Base-by-base conservation (phyloP, 225 moss, liverwort and hornwort genomes). In the Asterella californica region DNA sequence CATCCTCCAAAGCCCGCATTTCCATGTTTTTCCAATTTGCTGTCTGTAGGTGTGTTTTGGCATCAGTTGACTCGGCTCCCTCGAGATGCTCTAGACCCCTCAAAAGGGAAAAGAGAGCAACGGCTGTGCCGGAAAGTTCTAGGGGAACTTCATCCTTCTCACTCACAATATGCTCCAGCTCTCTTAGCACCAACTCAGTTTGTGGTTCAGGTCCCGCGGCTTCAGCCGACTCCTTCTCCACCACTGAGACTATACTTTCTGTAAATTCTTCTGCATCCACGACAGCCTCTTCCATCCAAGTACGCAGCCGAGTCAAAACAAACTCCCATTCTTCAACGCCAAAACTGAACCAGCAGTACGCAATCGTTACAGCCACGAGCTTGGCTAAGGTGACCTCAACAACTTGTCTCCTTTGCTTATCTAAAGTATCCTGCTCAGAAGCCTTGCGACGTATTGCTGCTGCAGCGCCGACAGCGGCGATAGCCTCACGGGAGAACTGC, bases 271-370 rank as follows among this genome's bases (percentile, higher is more conserved):
- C 97, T 64, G 82, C 91, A 74, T 90, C 91, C 21, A 95, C 72
- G 30, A 95, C 97, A 77, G 91, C 84, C 78, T 88, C 89, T 87
- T 93, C 88, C 76, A 95, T 84, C 97, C 97, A 95, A 80, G 89
- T 86, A 62, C 93, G 85, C 46, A 99, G 82, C 50, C 85, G 88
- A 73, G 87, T 86, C 36, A 95, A 80, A 36, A 91, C 84, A 57
- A 93, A 91, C 48, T 84, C 87, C 97, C 94, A 99, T 75, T 92
- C 95, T 65, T 94, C 92, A 46, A 79, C 89, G 53, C 85, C 88
- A 79, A 95, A 93, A 64, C 87, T 91, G 69, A 86, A 82, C 97
- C 97, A 99, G 79, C 95, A 92, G 77, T 99, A 99, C 34, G 88
- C 93, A 74, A 92, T 86, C 25, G 90, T 88, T 52, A 84, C 90